Base-by-base conservation (phyloP, 805 yeast species). In the Wickerhamiella dianesei region DNA sequence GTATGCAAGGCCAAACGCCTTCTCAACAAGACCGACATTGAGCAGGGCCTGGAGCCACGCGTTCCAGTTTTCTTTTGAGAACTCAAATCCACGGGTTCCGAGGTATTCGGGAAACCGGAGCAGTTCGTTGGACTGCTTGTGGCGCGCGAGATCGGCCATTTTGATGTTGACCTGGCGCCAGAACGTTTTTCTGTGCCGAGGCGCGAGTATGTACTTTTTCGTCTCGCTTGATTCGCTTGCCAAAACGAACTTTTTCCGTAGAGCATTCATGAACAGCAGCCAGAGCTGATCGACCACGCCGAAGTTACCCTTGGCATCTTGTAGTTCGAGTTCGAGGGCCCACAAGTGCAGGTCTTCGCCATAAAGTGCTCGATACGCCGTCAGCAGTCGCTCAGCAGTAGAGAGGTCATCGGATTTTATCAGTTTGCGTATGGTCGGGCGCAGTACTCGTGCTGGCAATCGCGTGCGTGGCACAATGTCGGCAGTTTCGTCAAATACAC, bases 381-480 rank as follows among this genome's bases (percentile, higher is more conserved):
- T 52, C 40, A 60, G 49, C 43, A 61, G 48, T 21, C 47, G 37
- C 35, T 52, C 44, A 2, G 62, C 63, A 13, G 48, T 18, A 4
- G 25, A 47, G 25, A 21, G 46, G 14, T 50, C 41, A n/a, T 43
- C 43, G 1, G 37, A 12, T 35, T 54, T 54, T 35, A 55, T 40
- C 21, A 53, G 50, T 9, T 49, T 45, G 5, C 54, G 41, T 1
- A 56, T 48, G 6, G 60, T 55, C 6, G 54, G 55, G 41, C 54
- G 51, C 14, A 61, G 41, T 42, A 56, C 53, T 4, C 46, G 44
- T 3, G 55, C 51, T 1, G 64, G 62, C 2, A 59, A 44, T 21
- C 36, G 46, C n/a, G 54, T 53, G 6, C 65, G 53, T 1, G 65
- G 64, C 2, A 60, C 50, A 9, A 46, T 37, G 0, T 48, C 29